phyloP scores from a whole-genome alignment of 2,329 filamentous ascomycete genomes.

The Aspergillus sp. region DNA sequence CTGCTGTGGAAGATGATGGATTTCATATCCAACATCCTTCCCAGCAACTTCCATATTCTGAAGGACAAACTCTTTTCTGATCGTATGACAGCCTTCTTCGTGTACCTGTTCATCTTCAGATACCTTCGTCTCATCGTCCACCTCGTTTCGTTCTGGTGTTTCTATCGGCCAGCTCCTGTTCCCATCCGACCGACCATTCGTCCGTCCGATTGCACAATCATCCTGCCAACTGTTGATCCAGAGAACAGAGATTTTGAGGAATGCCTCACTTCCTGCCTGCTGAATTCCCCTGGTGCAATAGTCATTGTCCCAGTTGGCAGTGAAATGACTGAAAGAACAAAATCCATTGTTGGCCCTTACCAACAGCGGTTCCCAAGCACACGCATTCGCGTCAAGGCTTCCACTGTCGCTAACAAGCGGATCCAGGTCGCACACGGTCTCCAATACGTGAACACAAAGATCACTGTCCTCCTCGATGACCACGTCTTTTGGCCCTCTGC shows the following conservation, averaged over 20 bases:
- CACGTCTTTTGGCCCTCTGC: slow-evolving; percentile 52
- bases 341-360: slow-evolving; percentile 4
- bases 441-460: slow-evolving; percentile 34
- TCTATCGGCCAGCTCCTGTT: slow-evolving; percentile 39
- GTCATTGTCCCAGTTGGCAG: slow-evolving; percentile 50
- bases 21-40: not conserved
- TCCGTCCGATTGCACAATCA: slow-evolving; percentile 48
- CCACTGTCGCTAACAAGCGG: slow-evolving; percentile 49
- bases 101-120: slow-evolving; percentile 42
- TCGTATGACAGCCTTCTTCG: not conserved
- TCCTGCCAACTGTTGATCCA: slow-evolving; percentile 55
- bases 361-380: not conserved
- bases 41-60: not conserved
- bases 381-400: slow-evolving; percentile 28
- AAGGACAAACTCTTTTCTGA: not conserved
- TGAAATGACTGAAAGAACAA: slow-evolving; percentile 8
- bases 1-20: too few relatives aligned
- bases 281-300: slow-evolving; percentile 40
- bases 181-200: slow-evolving; percentile 30
- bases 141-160: slow-evolving; percentile 38
- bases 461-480: slow-evolving; percentile 54
- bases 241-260: slow-evolving; percentile 41
- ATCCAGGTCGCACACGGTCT: slow-evolving; percentile 48
- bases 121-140: slow-evolving; percentile 51
- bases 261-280: slow-evolving; percentile 43